Conservation (phyloP, 352 stramenopile genomes). For the Globisporangium viniferum region DNA sequence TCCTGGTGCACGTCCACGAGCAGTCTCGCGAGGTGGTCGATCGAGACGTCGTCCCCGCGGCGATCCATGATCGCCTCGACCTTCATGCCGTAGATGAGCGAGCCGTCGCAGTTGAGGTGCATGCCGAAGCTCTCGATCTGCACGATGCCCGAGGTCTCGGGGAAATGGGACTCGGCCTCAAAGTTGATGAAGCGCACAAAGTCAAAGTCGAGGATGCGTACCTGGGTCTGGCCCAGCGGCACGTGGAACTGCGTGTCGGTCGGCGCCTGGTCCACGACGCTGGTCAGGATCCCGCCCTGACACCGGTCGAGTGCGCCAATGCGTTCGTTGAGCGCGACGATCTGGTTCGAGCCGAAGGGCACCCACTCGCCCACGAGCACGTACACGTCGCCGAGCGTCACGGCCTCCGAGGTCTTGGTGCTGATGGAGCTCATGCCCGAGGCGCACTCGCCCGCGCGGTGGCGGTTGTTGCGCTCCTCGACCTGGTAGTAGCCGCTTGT, state of each 20-base stretch:
- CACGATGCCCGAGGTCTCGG: slow-evolving; percentile 92
- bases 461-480: slow-evolving; percentile 91
- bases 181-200: slow-evolving; percentile 98
- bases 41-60: slow-evolving; percentile 94
- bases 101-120: slow-evolving; percentile 76
- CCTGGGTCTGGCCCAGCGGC: slow-evolving; percentile 90
- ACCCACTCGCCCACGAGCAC: slow-evolving; percentile 98
- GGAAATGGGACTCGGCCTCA: slow-evolving; percentile 96
- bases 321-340: slow-evolving; percentile 96
- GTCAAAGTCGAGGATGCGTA: slow-evolving; percentile 97
- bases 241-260: slow-evolving; percentile 84
- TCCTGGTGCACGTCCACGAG: slow-evolving; percentile 97
- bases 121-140: slow-evolving; percentile 97
- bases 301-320: slow-evolving; percentile 95
- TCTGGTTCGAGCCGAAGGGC: slow-evolving; percentile 97
- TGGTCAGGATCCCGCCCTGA: slow-evolving; percentile 96
- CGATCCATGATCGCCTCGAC: slow-evolving; percentile 97
- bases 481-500: slow-evolving; percentile 57
- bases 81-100: slow-evolving; percentile 82
- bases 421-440: slow-evolving; percentile 79
- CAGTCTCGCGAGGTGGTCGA: slow-evolving; percentile 94
- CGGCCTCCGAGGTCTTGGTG: slow-evolving; percentile 91
- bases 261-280: slow-evolving; percentile 85
- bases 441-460: slow-evolving; percentile 87
- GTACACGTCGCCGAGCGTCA: slow-evolving; percentile 95